phyloP scores from a whole-genome alignment of 2,329 filamentous ascomycete genomes.

The Raffaelea ambrosiae region DNA sequence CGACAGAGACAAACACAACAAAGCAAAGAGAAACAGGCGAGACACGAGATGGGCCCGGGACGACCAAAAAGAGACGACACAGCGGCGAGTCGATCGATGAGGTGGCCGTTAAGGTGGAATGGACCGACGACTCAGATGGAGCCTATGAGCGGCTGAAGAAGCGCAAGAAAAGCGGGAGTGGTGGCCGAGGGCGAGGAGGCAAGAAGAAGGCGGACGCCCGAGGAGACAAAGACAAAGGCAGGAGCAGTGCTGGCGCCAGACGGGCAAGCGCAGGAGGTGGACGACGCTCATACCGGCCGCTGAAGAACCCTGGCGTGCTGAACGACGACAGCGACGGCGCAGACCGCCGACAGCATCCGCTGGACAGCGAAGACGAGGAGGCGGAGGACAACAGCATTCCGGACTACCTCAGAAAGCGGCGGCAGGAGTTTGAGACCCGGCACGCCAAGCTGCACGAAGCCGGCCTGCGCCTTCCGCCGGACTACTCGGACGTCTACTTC shows the following conservation, averaged over 20 bases:
- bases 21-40: not conserved
- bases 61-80: conserved; percentile 24
- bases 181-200: conserved; percentile 21
- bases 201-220: conserved; percentile 26
- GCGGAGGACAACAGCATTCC: conserved; percentile 46
- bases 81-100: conserved; percentile 23
- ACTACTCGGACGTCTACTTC: conserved; percentile 67
- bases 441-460: conserved; percentile 51
- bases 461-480: conserved; percentile 68
- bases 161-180: conserved; percentile 34
- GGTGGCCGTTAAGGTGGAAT: conserved; percentile 30
- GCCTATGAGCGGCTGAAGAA: conserved; percentile 59
- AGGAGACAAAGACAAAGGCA: conserved; percentile 25
- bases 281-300: not conserved
- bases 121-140: conserved; percentile 52
- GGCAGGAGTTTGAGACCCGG: conserved; percentile 58
- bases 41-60: conserved; percentile 16
- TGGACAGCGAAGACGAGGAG: conserved; percentile 14
- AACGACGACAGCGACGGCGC: conserved; percentile 3
- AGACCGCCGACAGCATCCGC: too few species aligned
- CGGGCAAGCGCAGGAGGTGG: not conserved
- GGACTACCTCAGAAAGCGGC: conserved; percentile 62
- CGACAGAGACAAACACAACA: not conserved
- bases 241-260: conserved; percentile 13
- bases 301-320: not conserved